Conservation (phyloP, 2,329 filamentous ascomycete species). For the Fusarium tupiense region DNA sequence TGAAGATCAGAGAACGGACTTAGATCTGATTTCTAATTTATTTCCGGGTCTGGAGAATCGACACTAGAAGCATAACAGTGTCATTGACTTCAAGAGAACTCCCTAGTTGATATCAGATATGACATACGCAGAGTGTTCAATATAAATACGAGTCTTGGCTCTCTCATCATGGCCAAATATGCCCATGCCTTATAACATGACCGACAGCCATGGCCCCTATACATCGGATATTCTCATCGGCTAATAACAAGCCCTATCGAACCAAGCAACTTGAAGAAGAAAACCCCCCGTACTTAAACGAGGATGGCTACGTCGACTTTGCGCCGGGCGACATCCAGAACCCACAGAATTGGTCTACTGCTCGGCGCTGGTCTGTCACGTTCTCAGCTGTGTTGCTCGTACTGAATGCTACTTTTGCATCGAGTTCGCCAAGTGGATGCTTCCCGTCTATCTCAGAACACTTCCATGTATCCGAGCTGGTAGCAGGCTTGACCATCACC, state of each 20-base stretch:
- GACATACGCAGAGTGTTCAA: background rate
- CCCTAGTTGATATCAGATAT: background rate
- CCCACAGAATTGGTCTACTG: conserved; percentile 13
- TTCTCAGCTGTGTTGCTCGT: conserved; percentile 19
- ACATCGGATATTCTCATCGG: conserved; percentile 24
- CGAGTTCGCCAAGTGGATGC: conserved; percentile 22
- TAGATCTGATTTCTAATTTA: conserved; percentile 13
- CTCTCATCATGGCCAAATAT: background rate
- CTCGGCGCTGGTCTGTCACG: conserved; percentile 7
- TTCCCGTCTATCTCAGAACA: conserved; percentile 17
- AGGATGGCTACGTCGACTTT: conserved; percentile 22
- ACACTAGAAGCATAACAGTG: background rate
- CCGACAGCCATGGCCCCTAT: conserved; percentile 15
- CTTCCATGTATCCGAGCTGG: conserved; percentile 22
- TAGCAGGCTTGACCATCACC: conserved; percentile 25
- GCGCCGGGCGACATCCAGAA: conserved; percentile 6
- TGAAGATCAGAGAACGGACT: conserved; percentile 18
- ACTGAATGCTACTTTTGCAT: conserved; percentile 24
- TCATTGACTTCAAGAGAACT: conserved; percentile 4
- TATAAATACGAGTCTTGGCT: conserved; percentile 3
- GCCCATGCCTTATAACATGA: background rate
- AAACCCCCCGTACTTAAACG: conserved; percentile 15
- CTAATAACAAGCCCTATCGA: conserved; percentile 23
- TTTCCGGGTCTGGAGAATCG: background rate
- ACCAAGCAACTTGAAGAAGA: conserved; percentile 16